These are phyloP conservation scores for Cinnamomum micranthum DNA, from an alignment of 164 flowering plant species.

Conservation along the genomic window DNA sequence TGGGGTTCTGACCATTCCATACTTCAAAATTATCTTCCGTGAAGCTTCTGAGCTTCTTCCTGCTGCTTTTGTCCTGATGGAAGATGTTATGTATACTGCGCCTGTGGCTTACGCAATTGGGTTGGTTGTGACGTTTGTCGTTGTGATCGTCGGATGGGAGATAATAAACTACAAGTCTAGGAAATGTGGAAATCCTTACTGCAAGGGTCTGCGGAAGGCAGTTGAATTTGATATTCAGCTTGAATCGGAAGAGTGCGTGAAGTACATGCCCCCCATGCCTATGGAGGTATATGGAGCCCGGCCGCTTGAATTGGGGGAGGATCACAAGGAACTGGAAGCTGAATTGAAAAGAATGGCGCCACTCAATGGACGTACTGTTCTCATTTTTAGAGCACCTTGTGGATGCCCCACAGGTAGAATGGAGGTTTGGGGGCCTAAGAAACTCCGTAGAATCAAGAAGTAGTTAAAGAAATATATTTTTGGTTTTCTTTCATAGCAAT, in stretches of 20 bases:
- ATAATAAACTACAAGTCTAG: slow-evolving; percentile 29
- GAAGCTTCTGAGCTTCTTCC: slow-evolving; percentile 34
- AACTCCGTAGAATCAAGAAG: slow-evolving; percentile 35
- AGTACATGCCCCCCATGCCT: slow-evolving; percentile 29
- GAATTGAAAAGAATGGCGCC: slow-evolving; percentile 64
- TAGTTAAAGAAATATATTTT: neutral
- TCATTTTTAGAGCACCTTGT: slow-evolving; percentile 53
- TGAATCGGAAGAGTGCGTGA: slow-evolving; percentile 57
- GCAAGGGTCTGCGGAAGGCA: slow-evolving; percentile 54
- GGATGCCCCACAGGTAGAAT: slow-evolving; percentile 55
- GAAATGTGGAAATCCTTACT: slow-evolving; percentile 49
- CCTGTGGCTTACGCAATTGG: slow-evolving; percentile 34
- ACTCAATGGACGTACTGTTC: slow-evolving; percentile 55
- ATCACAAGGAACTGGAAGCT: slow-evolving; percentile 53
- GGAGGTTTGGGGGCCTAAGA: slow-evolving; percentile 66
- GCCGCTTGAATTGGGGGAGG: slow-evolving; percentile 42
- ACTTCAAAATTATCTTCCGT: slow-evolving; percentile 31
- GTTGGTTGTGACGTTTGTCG: slow-evolving; percentile 20
- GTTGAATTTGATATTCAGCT: slow-evolving; percentile 62
- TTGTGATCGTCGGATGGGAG: slow-evolving; percentile 33
- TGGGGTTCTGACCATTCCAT: slow-evolving; percentile 32
- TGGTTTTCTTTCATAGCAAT: neutral
- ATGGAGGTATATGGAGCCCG: slow-evolving; percentile 22
- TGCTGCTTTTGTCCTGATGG: slow-evolving; percentile 11
- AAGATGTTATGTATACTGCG: slow-evolving; percentile 28